A percentile compares a stretch with the other conserved stretches of the same genome.
Conservation (phyloP, 129 eudicot genomes). For the Ambrosia artemisiifolia region DNA sequence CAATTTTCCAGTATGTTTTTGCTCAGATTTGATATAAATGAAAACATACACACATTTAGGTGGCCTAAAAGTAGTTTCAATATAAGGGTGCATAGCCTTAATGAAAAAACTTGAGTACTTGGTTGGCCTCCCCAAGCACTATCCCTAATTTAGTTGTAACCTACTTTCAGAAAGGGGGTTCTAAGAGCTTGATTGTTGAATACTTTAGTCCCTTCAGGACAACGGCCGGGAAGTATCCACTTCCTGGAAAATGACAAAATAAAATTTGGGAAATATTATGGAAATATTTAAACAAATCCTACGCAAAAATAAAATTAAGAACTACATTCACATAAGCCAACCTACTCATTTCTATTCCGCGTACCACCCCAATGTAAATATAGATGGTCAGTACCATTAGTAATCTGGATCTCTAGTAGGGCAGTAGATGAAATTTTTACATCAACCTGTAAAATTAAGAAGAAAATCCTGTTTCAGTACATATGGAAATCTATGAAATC, state of each 20-base stretch:
- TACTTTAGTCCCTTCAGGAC: constrained; percentile 72
- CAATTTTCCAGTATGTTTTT: neutral
- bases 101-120: neutral
- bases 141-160: constrained; percentile 15
- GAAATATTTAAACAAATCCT: neutral
- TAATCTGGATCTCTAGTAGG: constrained; percentile 54
- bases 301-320: neutral
- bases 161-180: constrained; percentile 69
- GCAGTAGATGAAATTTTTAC: constrained; percentile 41
- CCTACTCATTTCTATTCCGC: constrained; percentile 49
- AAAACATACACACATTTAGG: neutral
- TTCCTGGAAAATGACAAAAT: constrained; percentile 30
- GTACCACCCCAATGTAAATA: constrained; percentile 83
- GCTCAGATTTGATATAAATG: neutral
- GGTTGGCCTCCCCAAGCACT: neutral
- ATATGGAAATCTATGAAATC: constrained; percentile 7
- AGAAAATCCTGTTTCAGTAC: constrained; percentile 12
- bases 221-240: constrained; percentile 65
- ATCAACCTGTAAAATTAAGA: constrained; percentile 49
- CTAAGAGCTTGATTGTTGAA: constrained; percentile 76
- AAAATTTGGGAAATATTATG: neutral
- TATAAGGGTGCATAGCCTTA: neutral
- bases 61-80: neutral
- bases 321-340: constrained; percentile 17
- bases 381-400: constrained; percentile 48